Evolutionary conservation across 805 yeast genomes (phyloP), one percentile per base, ranked within the genome.

Genomic region (Tetrapisispora phaffii): DNA sequence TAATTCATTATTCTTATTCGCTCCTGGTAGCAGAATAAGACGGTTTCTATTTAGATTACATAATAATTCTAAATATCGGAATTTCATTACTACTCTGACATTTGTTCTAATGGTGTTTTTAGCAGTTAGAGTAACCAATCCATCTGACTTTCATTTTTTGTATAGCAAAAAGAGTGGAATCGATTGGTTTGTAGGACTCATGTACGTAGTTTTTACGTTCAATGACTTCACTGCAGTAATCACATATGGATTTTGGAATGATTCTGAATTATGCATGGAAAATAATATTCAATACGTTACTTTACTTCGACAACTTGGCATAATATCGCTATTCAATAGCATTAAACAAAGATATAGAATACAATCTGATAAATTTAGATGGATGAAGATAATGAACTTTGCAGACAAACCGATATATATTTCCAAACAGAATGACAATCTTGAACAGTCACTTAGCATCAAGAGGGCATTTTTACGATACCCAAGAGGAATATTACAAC

Each of bases 181-280:
- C 3, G 44, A 41, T 41, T 34, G 44, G 24, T 16, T 23, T 15
- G 24, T 41, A 6, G 19, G 24, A 4, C 9, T 34, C 4, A 2
- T 41, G 3, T 24, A 9, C 20, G 12, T 33, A 2, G 6, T 34
- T 17, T 34, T 41, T 12, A 41, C 38, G 2, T 5, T 24, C 13
- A 15, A 24, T 24, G 44, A 41, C 26, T 6, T 41, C 8, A 12
- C 38, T 13, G 24, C 26, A 15, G 34, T 41, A 2, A 24, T 41
- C n/a, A 24, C 16, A 20, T 41, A 15, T 24, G 44, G 44, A 6
- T 33, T 41, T 33, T 41, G 38, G 38, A 26, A 41, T 41, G 44
- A 41, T 34, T 41, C 23, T 12, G 38, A 41, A 34, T 24, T 33
- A 4, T 34, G 44, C 17, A 10, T 7, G 8, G 32, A 16, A 10